Percentiles rank a stretch among this genome's conserved stretches.
These are phyloP conservation scores for Penicillium sp. DNA, from an alignment of 2,329 filamentous ascomycete species.

Conservation along the genomic window DNA sequence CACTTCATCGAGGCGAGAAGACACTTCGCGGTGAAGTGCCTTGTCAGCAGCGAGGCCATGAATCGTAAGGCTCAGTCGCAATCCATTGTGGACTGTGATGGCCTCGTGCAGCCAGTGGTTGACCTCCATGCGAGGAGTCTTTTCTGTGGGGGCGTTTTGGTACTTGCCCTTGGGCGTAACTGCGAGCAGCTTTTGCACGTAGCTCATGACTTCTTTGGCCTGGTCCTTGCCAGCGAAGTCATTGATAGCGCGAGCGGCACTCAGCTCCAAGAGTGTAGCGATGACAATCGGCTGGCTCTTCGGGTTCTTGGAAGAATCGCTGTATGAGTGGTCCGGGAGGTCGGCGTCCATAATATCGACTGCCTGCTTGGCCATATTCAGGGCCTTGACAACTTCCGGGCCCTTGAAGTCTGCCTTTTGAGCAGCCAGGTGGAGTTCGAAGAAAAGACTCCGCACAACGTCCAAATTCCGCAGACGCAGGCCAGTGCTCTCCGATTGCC, in stretches of 20 bases:
- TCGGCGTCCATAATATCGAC: conserved; percentile 35
- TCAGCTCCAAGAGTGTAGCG: conserved; percentile 46
- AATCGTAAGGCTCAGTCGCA: conserved; percentile 40
- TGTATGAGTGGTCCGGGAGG: conserved; percentile 29
- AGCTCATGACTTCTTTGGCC: conserved; percentile 40
- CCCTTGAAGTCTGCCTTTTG: conserved; percentile 35
- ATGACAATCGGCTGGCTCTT: conserved; percentile 43
- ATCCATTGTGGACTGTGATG: conserved; percentile 42
- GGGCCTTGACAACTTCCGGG: conserved; percentile 26
- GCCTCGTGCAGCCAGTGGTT: conserved; percentile 28
- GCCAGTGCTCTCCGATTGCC: conserved; percentile 36
- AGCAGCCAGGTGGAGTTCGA: conserved; percentile 38
- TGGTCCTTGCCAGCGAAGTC: conserved; percentile 39
- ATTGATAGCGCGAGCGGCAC: conserved; percentile 43
- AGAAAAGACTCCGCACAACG: conserved; percentile 37
- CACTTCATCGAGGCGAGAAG: conserved; percentile 42
- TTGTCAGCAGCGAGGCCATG: conserved; percentile 28
- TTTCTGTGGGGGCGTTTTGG: conserved; percentile 10
- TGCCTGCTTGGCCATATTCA: conserved; percentile 35
- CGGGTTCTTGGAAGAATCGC: conserved; percentile 31
- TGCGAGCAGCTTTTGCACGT: conserved; percentile 38
- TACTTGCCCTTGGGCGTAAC: conserved; percentile 32
- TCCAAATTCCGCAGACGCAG: conserved; percentile 32
- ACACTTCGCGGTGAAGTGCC: conserved; percentile 24
- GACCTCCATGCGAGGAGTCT: conserved; percentile 13